A percentile compares a stretch with the other conserved stretches of the same genome.
These are phyloP conservation scores for Coelastrella sp. DNA, from an alignment of 139 green algal species.

Conservation along the genomic window DNA sequence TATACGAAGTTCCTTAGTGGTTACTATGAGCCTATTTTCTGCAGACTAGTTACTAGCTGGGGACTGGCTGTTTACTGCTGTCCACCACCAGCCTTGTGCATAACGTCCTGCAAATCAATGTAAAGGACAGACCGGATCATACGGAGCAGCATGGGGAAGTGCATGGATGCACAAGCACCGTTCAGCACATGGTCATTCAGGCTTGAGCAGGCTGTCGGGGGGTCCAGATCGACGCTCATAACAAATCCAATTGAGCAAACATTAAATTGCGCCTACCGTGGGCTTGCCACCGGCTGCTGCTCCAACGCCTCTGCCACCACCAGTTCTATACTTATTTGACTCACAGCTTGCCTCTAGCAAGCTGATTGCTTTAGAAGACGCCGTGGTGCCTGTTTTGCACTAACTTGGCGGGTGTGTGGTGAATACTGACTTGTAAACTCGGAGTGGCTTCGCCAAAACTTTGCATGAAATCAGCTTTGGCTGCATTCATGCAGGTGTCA, in stretches of 20 bases:
- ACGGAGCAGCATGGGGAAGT: background rate
- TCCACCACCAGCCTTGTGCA: slow-evolving; percentile 36
- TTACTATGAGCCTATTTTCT: background rate
- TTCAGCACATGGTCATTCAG: background rate
- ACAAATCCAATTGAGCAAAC: background rate
- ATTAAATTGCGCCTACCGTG: background rate
- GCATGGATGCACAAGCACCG: background rate
- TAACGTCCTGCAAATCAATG: slow-evolving; percentile 29
- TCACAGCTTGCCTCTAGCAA: slow-evolving; percentile 15
- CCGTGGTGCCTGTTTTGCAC: background rate
- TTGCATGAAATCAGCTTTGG: no score
- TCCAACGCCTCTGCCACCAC: slow-evolving; percentile 12
- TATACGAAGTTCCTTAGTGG: background rate
- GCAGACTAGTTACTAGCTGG: background rate
- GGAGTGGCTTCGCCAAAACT: background rate
- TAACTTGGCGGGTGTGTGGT: background rate
- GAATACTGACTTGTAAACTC: background rate
- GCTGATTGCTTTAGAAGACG: background rate
- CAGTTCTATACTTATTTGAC: slow-evolving; percentile 21
- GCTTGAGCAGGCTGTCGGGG: background rate
- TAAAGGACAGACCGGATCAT: background rate
- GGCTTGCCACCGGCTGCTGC: slow-evolving; percentile 8
- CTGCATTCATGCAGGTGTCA: no score
- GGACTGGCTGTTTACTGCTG: background rate
- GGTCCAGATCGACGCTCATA: background rate